Evolutionary conservation across 306 rosid genomes (phyloP).

Genomic region (Cucurbita pepo): DNA sequence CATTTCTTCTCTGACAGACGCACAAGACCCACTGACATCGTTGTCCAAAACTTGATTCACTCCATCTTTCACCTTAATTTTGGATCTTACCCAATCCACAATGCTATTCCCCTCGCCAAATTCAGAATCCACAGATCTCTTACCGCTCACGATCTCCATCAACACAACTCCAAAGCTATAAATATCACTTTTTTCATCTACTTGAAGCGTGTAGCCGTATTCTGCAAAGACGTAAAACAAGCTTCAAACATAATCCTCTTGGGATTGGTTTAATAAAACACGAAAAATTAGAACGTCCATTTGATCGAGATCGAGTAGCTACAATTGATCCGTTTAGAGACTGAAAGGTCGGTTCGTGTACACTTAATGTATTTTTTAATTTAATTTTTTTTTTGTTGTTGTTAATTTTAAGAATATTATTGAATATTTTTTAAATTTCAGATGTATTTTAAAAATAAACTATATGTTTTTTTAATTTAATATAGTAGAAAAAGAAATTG

Average conservation of each 20-base stretch:
- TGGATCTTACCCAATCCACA: slow-evolving; percentile 70
- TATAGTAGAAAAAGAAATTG: not conserved
- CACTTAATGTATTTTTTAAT: no score
- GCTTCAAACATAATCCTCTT: no score
- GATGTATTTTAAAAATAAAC: no score
- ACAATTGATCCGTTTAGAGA: no score
- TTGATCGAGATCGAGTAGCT: no score
- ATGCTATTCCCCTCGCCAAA: slow-evolving; percentile 86
- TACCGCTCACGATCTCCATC: slow-evolving; percentile 64
- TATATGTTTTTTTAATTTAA: no score
- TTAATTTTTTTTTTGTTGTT: no score
- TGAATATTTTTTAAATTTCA: no score
- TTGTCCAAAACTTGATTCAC: slow-evolving; percentile 41
- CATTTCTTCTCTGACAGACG: slow-evolving; percentile 62
- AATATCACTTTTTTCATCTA: slow-evolving; percentile 89
- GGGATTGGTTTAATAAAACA: no score
- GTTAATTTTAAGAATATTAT: no score
- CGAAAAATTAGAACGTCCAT: no score
- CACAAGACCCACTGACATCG: slow-evolving; percentile 52
- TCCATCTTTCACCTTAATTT: slow-evolving; percentile 44
- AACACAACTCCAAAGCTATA: slow-evolving; percentile 77
- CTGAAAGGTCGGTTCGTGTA: no score
- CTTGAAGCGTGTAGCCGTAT: slow-evolving; percentile 81
- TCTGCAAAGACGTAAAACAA: slow-evolving; percentile 21
- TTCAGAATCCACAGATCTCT: slow-evolving; percentile 42